These are phyloP conservation scores for Xylariaceae sp. DNA, from an alignment of 2,329 filamentous ascomycete genomes.

Conservation along the genomic window DNA sequence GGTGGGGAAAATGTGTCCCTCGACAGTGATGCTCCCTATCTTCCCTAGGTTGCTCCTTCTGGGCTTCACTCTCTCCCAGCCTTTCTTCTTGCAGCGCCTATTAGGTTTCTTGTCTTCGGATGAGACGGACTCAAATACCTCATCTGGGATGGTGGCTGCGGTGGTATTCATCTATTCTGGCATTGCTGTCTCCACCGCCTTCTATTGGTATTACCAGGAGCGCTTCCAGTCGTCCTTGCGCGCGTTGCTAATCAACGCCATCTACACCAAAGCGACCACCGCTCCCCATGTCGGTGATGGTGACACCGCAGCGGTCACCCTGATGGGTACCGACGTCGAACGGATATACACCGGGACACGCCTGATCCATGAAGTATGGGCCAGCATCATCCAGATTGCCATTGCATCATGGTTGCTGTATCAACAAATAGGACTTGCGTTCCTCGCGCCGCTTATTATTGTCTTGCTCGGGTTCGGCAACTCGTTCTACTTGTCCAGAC, in stretches of 20 bases:
- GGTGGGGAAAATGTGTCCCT: not conserved
- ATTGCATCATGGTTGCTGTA: slow-evolving; percentile 55
- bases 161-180: slow-evolving; percentile 33
- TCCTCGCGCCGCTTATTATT: slow-evolving; percentile 46
- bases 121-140: slow-evolving; percentile 1
- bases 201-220: slow-evolving; percentile 47
- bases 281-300: slow-evolving; percentile 30
- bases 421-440: slow-evolving; percentile 52
- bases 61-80: slow-evolving; percentile 1
- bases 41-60: not conserved
- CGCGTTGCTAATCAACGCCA: slow-evolving; percentile 1
- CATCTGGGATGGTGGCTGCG: not conserved
- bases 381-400: slow-evolving; percentile 47
- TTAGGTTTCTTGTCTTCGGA: not conserved
- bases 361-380: slow-evolving; percentile 49
- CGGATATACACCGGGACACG: slow-evolving; percentile 44
- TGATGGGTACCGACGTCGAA: slow-evolving; percentile 56
- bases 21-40: not conserved
- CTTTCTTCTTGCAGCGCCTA: not conserved
- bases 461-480: not conserved
- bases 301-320: slow-evolving; percentile 49
- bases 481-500: not conserved
- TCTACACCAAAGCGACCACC: slow-evolving; percentile 7
- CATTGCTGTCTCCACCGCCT: slow-evolving; percentile 45
- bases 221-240: slow-evolving; percentile 38